Conservation (phyloP, 192 early-diverging fungal genomes). For the Coemansia sp. region DNA sequence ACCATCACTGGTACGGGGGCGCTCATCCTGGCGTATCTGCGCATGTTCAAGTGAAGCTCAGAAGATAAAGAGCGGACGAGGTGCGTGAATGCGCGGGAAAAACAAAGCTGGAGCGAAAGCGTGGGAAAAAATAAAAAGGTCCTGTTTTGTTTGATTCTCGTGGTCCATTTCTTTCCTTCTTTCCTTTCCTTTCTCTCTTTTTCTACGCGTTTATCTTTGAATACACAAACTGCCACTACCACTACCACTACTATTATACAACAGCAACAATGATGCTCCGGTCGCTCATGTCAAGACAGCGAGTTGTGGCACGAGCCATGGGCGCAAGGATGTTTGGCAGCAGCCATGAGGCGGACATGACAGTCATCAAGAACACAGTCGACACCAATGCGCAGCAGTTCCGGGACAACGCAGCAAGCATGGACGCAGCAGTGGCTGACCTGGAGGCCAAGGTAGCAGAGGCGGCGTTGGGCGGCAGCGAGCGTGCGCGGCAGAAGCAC, state of each 20-base stretch:
- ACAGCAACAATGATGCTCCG: neutral
- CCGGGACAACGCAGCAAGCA: conserved; percentile 40
- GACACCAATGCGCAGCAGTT: conserved; percentile 37
- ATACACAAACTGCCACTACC: too few relatives aligned
- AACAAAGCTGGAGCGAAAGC: neutral
- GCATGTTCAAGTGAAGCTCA: conserved; percentile 50
- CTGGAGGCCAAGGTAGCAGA: conserved; percentile 29
- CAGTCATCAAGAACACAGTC: conserved; percentile 32
- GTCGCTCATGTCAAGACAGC: neutral
- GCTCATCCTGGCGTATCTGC: conserved; percentile 61
- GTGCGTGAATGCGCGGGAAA: neutral
- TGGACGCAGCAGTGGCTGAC: conserved; percentile 29
- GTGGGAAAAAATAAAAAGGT: too few relatives aligned
- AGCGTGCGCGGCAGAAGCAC: conserved; percentile 80
- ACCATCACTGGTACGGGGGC: conserved; percentile 85
- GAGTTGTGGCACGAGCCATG: too few relatives aligned
- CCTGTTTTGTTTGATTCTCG: neutral
- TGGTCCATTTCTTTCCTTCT: too few relatives aligned
- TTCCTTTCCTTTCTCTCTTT: neutral
- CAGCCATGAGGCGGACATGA: conserved; percentile 29
- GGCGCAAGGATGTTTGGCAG: neutral
- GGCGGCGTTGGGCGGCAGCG: conserved; percentile 71
- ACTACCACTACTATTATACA: too few relatives aligned
- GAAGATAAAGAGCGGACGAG: too few relatives aligned
- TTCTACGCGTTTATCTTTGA: too few relatives aligned